Percentiles rank a stretch among this genome's conserved stretches.
phyloP scores from a whole-genome alignment of 805 yeast species.

The Candida anglica region DNA sequence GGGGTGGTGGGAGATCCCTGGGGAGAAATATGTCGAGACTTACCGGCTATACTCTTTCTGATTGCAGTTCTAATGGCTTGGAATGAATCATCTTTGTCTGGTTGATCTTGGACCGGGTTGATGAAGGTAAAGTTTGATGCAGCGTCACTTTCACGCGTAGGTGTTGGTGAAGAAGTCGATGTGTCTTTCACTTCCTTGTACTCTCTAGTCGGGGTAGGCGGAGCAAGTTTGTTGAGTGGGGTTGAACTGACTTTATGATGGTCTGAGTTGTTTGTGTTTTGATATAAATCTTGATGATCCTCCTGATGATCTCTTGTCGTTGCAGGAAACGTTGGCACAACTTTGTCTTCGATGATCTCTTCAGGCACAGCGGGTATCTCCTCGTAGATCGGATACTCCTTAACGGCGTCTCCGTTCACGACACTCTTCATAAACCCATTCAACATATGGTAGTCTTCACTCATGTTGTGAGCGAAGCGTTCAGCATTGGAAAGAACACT shows the following conservation, averaged over 20 bases:
- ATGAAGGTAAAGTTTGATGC: neutral
- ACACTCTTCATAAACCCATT: slow-evolving; percentile 38
- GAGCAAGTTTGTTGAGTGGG: neutral
- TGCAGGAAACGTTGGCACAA: neutral
- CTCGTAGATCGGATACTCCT: too few species aligned
- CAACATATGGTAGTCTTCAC: slow-evolving; percentile 36
- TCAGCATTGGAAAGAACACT: slow-evolving; percentile 34
- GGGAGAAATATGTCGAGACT: slow-evolving; percentile 6
- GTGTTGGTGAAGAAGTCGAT: neutral
- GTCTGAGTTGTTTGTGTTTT: too few species aligned
- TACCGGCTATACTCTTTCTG: slow-evolving; percentile 41
- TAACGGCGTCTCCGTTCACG: slow-evolving; percentile 9
- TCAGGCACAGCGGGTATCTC: too few species aligned
- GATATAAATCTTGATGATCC: too few species aligned
- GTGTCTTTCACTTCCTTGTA: too few species aligned
- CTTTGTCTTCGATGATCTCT: neutral
- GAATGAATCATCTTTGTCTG: slow-evolving; percentile 35
- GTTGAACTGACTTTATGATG: neutral
- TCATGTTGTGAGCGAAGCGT: slow-evolving; percentile 34
- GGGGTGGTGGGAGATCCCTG: slow-evolving; percentile 9
- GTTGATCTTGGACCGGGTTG: neutral
- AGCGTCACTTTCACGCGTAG: neutral
- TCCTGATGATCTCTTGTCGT: too few species aligned
- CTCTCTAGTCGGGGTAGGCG: too few species aligned
- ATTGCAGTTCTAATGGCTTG: slow-evolving; percentile 46